phyloP scores from a whole-genome alignment of 2,329 filamentous ascomycete genomes.

The Dichotomopilus funicola region DNA sequence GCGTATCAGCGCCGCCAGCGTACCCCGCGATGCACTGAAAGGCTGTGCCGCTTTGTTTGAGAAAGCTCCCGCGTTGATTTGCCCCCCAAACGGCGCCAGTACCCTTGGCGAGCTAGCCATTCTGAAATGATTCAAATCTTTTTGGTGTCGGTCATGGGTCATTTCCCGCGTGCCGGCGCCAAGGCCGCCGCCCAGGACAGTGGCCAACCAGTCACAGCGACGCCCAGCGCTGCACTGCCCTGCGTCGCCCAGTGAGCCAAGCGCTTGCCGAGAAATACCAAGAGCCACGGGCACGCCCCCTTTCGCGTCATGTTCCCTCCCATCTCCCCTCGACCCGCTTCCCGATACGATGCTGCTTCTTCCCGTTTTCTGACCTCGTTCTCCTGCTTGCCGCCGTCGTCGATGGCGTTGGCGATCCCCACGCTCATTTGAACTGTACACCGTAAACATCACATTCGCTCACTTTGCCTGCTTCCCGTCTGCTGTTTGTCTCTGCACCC shows the following conservation, averaged over 20 bases:
- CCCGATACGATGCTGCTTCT: conserved; percentile 12
- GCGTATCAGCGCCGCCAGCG: too few relatives aligned
- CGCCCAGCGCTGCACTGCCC: conserved; percentile 10
- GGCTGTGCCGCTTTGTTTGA: too few relatives aligned
- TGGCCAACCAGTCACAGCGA: neutral
- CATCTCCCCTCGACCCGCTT: conserved; percentile 5
- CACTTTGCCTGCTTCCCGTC: neutral
- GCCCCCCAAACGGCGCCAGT: too few relatives aligned
- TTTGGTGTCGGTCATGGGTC: neutral
- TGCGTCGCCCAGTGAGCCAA: conserved; percentile 16
- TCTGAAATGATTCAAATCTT: neutral
- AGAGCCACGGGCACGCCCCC: conserved; percentile 11
- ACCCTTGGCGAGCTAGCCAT: too few relatives aligned
- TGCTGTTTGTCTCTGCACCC: too few relatives aligned
- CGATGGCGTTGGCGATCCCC: conserved; percentile 12
- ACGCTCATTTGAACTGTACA: conserved; percentile 15
- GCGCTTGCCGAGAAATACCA: conserved; percentile 19
- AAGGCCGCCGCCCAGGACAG: neutral
- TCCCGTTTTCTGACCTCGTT: conserved; percentile 3
- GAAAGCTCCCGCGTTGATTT: too few relatives aligned
- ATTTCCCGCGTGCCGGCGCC: conserved; percentile 5
- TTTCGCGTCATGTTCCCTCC: conserved; percentile 17
- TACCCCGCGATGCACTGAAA: too few relatives aligned
- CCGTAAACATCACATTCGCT: conserved; percentile 6
- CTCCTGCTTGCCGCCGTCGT: neutral